Conservation (phyloP, 1,139 yeast genomes). For the Taphrina wiesneri region DNA sequence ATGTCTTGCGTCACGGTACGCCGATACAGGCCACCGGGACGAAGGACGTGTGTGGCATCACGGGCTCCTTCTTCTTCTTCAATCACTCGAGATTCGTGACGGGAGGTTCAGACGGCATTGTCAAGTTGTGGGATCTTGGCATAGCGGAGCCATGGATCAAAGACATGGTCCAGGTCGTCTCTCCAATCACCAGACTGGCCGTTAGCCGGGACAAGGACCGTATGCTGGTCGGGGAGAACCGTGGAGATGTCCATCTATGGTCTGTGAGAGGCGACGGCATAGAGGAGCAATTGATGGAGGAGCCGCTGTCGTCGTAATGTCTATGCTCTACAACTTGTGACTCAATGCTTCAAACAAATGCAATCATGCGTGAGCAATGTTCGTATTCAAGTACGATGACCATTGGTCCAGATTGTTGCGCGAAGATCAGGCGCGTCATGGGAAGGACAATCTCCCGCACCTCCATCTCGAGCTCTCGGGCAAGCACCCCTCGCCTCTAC, state of each 20-base stretch:
- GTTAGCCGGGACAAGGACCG: background rate
- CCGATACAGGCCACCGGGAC: background rate
- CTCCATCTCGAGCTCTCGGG: background rate
- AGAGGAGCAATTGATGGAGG: conserved; percentile 3
- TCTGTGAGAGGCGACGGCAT: background rate
- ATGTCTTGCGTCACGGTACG: background rate
- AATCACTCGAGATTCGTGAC: background rate
- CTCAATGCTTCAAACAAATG: too few relatives aligned
- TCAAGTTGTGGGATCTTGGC: conserved; percentile 3
- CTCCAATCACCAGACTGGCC: background rate
- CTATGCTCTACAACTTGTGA: too few relatives aligned
- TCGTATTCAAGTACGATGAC: too few relatives aligned
- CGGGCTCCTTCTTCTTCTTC: conserved; percentile 1
- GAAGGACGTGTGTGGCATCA: conserved; percentile 9
- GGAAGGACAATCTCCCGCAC: too few relatives aligned
- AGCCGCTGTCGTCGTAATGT: background rate
- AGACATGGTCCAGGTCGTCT: background rate
- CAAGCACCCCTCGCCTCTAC: too few relatives aligned
- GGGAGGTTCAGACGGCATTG: background rate
- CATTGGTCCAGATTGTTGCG: too few relatives aligned
- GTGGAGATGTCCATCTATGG: conserved; percentile 5
- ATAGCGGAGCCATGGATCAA: conserved; percentile 4
- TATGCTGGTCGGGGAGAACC: background rate
- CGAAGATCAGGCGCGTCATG: too few relatives aligned
- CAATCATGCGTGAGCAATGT: too few relatives aligned